Evolutionary conservation across 306 rosid species (phyloP), one percentile per base, ranked within the genome.

Genomic region (Vachellia pachyceras): DNA sequence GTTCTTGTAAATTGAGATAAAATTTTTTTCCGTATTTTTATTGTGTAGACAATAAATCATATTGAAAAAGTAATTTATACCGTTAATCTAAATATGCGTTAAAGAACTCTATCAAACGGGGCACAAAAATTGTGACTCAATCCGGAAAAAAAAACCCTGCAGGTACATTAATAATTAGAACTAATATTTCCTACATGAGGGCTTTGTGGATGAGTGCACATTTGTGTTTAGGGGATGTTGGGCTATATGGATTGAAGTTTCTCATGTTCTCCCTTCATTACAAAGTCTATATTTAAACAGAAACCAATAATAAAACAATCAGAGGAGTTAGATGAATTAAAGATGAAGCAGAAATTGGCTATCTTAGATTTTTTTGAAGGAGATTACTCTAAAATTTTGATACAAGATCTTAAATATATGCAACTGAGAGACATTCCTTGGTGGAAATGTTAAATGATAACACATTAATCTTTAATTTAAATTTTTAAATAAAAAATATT

Each of bases 321-420:
- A 29, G 33, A 84, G 76, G 99, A 96, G 87, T 61, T 90, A 20
- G n/a, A 80, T 39, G 92, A n/a, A 61, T 85, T 96, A 66, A 86
- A 86, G 85, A 86, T 71, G 90, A 87, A 86, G 57, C 98, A 96
- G 83, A 77, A 90, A 82, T 80, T 84, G 69, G 92, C 77, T 77
- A 79, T 88, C 77, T 81, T 82, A 12, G 88, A 90, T 75, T 69
- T 90, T n/a, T 78, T 37, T 93, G 70, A 78, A 82, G 61, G 91
- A 86, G 77, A 70, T 92, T 63, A 63, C 90, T 60, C 89, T 86
- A 18, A 88, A 83, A 83, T 75, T n/a, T 84, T 54, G 82, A 83
- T 82, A 77, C 45, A 82, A 89, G 80, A 91, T 92, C 75, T 63
- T 90, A 77, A 86, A 67, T 65, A 75, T 63, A 12, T 86, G 91